Evolutionary conservation across 1,139 yeast species (phyloP).

Genomic region (Geotrichum reessii): DNA sequence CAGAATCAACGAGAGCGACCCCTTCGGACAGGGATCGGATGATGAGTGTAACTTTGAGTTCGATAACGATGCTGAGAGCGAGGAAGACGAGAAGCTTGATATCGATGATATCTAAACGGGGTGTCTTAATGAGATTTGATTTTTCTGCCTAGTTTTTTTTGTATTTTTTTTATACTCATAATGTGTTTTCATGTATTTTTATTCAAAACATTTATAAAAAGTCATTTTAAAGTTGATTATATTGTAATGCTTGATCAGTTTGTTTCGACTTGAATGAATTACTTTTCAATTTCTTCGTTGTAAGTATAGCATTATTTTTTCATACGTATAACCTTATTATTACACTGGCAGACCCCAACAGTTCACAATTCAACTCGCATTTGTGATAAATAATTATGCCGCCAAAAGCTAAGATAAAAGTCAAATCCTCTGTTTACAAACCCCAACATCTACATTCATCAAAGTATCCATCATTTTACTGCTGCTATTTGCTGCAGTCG

Average conservation of each 20-base stretch:
- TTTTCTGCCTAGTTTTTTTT: not conserved
- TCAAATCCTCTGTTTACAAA: not conserved
- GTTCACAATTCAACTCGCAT: not conserved
- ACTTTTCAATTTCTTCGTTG: too few relatives aligned
- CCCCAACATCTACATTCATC: conserved; percentile 10
- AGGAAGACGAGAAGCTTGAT: conserved; percentile 67
- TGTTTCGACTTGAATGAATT: too few relatives aligned
- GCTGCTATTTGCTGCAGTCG: conserved; percentile 63
- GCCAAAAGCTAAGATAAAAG: not conserved
- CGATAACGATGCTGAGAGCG: conserved; percentile 86
- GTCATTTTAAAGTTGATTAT: not conserved
- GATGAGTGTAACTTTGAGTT: conserved; percentile 98
- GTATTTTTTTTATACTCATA: not conserved
- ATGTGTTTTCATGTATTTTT: not conserved
- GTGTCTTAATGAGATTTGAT: not conserved
- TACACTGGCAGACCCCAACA: not conserved
- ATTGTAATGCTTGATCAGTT: not conserved
- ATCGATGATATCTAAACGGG: conserved; percentile 67
- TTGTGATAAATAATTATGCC: not conserved
- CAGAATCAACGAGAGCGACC: conserved; percentile 95
- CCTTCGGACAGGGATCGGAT: conserved; percentile 93
- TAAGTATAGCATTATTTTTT: too few relatives aligned
- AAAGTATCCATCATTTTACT: conserved; percentile 42
- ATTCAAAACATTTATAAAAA: not conserved
- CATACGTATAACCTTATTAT: too few relatives aligned